Evolutionary conservation across 2,329 filamentous ascomycete genomes (phyloP), one percentile per base, ranked within the genome.

Genomic region (Cryphonectria parasitica): DNA sequence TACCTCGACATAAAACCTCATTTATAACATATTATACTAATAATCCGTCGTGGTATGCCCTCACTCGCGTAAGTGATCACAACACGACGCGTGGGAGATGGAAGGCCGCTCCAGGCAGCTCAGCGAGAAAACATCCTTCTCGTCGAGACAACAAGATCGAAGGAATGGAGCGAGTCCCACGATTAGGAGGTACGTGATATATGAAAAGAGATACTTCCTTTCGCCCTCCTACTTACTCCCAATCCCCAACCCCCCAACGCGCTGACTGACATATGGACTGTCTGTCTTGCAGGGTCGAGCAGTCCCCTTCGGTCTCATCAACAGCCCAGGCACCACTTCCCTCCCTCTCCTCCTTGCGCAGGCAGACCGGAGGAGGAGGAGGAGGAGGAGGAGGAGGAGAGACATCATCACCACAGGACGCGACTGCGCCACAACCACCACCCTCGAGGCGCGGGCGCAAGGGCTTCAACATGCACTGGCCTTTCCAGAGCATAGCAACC

Each of bases 401-500:
- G 25, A 8, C 7, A 17, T 19, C 28, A 31, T 34, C 58, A 5
- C 8, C 34, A n/a, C 19, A 28, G 10, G 34, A 25, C 17, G 25
- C 49, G 54, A 39, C 58, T 28, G 54, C 60, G 13, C 64, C 70
- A 31, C 54, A 54, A 15, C 66, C 71, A 17, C 71, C 71, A 8
- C 71, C 71, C 10, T 72, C 71, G 6, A 56, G 71, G 56, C 67
- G 71, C 49, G 69, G 71, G 31, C 66, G 69, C n/a, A 72, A 67
- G 49, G 68, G 68, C 39, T 45, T 69, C 62, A 77, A 75, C 10
- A 75, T 78, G 4, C 77, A 79, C 52, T 81, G 79, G 79, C 79
- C 79, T 17, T 80, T 80, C 64, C 78, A 63, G 58, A 80, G 78
- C 74, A 74, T 77, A 66, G 74, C 72, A 3, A 78, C 76, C 15